These are phyloP conservation scores for Kalanchoe fedtschenkoi DNA, from an alignment of 164 flowering plant genomes.

Conservation along the genomic window DNA sequence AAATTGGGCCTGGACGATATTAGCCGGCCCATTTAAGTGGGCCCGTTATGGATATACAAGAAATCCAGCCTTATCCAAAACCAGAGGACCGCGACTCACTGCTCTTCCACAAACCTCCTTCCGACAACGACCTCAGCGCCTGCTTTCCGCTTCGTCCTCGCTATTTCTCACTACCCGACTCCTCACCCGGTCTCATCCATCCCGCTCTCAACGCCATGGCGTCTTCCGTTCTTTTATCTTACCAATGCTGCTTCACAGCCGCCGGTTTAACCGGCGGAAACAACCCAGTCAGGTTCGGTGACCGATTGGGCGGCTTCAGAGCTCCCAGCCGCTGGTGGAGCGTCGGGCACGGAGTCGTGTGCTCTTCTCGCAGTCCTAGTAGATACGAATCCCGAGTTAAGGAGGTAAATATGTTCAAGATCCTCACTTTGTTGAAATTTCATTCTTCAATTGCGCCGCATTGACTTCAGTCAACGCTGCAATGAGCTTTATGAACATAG, in stretches of 20 bases:
- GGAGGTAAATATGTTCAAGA: no score
- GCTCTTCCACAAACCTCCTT: no score
- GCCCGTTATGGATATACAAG: background rate
- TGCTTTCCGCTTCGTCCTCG: no score
- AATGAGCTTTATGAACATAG: no score
- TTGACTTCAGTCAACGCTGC: no score
- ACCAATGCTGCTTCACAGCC: conserved; percentile 1
- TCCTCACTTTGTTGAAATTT: no score
- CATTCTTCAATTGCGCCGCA: no score
- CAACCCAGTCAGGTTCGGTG: background rate
- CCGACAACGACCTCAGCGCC: no score
- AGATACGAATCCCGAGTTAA: background rate
- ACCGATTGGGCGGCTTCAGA: background rate
- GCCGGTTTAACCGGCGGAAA: background rate
- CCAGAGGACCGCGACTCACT: background rate
- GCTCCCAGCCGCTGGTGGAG: background rate
- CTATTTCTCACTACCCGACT: no score
- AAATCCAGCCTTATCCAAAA: conserved; percentile 5
- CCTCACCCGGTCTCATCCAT: no score
- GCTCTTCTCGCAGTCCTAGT: background rate
- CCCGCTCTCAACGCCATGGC: background rate
- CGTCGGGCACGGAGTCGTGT: background rate
- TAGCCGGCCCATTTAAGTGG: background rate
- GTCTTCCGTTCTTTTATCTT: background rate
- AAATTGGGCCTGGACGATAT: no score